These are phyloP conservation scores for Colletotrichum acutatum DNA, from an alignment of 2,329 filamentous ascomycete species.

Conservation along the genomic window DNA sequence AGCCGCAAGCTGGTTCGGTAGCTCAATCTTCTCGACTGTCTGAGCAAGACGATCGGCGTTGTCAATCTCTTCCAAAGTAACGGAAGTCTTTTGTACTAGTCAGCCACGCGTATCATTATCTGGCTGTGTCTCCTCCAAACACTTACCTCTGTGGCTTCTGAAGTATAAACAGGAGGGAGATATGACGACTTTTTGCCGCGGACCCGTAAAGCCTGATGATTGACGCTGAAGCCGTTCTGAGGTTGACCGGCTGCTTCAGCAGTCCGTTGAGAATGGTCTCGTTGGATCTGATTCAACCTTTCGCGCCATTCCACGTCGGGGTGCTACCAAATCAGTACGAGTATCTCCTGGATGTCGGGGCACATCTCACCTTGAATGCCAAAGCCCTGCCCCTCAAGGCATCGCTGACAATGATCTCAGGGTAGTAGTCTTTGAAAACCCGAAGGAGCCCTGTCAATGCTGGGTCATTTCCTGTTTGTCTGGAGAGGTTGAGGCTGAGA, in stretches of 20 bases:
- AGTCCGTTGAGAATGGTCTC: constrained; percentile 61
- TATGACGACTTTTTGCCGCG: constrained; percentile 59
- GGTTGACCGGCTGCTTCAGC: constrained; percentile 47
- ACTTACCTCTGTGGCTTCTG: constrained; percentile 73
- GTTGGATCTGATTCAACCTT: constrained; percentile 75
- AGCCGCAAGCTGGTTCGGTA: constrained; percentile 85
- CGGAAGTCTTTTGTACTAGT: constrained; percentile 58
- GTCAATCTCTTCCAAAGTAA: constrained; percentile 83
- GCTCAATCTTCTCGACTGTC: constrained; percentile 80
- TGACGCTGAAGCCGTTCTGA: constrained; percentile 71
- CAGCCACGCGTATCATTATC: neutral
- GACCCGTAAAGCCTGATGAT: constrained; percentile 55
- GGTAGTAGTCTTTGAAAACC: constrained; percentile 92
- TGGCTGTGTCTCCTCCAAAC: neutral
- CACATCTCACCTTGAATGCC: constrained; percentile 64
- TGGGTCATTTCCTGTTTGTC: constrained; percentile 77
- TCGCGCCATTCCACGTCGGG: constrained; percentile 81
- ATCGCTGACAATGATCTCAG: constrained; percentile 85
- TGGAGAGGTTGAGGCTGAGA: constrained; percentile 64
- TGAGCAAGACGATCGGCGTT: constrained; percentile 75
- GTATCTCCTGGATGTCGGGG: neutral
- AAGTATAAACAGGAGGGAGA: constrained; percentile 79
- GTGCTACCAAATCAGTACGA: constrained; percentile 61
- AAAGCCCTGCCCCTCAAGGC: constrained; percentile 69
- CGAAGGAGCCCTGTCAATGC: constrained; percentile 78